Evolutionary conservation across 176 grass and related monocot genomes (phyloP), one percentile per base, ranked within the genome.

Genomic region (Rhipidocladum racemiflorum): DNA sequence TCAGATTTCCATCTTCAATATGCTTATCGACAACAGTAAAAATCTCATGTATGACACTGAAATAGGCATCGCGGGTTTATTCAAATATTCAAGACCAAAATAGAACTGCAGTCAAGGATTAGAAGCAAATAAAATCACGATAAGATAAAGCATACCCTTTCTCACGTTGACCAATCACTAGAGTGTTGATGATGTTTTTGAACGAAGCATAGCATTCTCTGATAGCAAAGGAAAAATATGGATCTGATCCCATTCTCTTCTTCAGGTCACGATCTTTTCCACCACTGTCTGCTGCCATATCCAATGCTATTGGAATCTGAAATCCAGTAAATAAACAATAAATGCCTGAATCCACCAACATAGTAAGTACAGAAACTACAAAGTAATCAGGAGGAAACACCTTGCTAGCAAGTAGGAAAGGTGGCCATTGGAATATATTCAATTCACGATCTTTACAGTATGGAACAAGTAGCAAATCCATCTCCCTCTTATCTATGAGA

Each of bases 371-470:
- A 59, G 34, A 72, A 83, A 68, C 29, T 69, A 83, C 32, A 18
- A 87, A 72, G 35, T 74, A 44, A 24, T 62, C 27, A 59, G 39
- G 70, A 75, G 34, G 50, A 81, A 43, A 48, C 56, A 99, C 96
- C 96, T 95, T 99, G 96, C 90, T 99, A 74, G 96, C 96, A 77
- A 99, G 96, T 75, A 99, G 68, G 76, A 99, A 99, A 70, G 96
- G 96, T 61, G 96, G 96, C 96, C 96, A 99, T 73, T 99, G 96
- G 62, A 95, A 90, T 83, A 99, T 86, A 9, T 85, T 61, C 85
- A 91, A 75, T 73, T 93, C 92, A 73, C 85, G 90, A 82, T 95
- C 96, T 90, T 92, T 90, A 40, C 87, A 95, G 67, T 99, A 99
- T 61, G 96, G 96, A 78, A 99, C 92, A 81, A 99, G 92, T 73